Conservation (phyloP, 129 eudicot species). For the Escallonia rubra region DNA sequence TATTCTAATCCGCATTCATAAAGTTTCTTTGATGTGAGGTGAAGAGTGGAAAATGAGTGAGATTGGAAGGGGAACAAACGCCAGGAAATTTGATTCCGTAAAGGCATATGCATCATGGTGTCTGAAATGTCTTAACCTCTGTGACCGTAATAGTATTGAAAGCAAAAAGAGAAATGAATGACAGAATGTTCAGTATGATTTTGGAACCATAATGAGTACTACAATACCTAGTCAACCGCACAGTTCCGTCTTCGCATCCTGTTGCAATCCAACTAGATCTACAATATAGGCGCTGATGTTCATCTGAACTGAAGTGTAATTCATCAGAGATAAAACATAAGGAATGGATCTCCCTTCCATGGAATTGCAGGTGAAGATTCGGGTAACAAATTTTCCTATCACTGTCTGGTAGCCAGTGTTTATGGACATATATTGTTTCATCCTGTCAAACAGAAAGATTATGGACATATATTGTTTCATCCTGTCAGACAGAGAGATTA, state of each 20-base stretch:
- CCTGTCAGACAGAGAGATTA: constrained; percentile 33
- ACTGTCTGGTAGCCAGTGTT: constrained; percentile 42
- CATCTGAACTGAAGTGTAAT: constrained; percentile 19
- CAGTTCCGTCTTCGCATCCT: constrained; percentile 97
- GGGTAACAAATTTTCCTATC: constrained; percentile 58
- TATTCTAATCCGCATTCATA: background rate
- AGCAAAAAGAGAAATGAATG: no score
- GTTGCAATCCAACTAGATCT: constrained; percentile 64
- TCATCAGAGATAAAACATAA: constrained; percentile 55
- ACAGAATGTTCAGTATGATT: no score
- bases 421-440: constrained; percentile 73
- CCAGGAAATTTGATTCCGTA: background rate
- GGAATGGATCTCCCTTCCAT: constrained; percentile 95
- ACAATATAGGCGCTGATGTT: constrained; percentile 17
- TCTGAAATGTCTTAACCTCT: no score
- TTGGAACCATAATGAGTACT: no score
- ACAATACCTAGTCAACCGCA: constrained; percentile 79
- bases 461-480: constrained; percentile 75
- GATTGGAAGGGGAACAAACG: background rate
- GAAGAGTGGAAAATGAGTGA: background rate
- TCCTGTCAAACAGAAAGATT: no score
- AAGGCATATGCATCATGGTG: background rate
- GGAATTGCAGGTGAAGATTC: constrained; percentile 82
- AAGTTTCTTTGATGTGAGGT: background rate
- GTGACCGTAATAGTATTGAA: no score